Conservation (phyloP, 108 stramenopile genomes). For the Cylindrotheca fusiformis region DNA sequence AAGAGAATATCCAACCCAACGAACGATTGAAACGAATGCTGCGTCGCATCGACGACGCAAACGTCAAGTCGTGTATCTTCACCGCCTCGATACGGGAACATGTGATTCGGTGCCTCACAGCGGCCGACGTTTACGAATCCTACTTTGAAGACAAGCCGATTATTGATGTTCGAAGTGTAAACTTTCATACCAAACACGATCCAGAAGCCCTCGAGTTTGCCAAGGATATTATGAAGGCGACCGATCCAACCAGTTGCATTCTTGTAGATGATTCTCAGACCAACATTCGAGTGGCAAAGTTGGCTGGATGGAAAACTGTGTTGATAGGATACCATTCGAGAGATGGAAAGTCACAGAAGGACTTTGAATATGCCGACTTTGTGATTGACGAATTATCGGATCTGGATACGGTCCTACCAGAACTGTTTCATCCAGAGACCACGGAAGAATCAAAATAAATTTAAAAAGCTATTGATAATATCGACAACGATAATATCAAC, state of each 20-base stretch:
- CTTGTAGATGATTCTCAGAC: constrained; percentile 56
- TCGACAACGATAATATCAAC: no score
- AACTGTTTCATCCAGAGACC: no score
- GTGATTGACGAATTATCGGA: constrained; percentile 54
- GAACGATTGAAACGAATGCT: constrained; percentile 39
- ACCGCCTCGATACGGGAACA: constrained; percentile 55
- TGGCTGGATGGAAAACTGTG: constrained; percentile 47
- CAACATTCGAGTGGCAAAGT: constrained; percentile 47
- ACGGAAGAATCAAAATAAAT: no score
- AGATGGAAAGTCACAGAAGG: constrained; percentile 38
- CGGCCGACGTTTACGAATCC: constrained; percentile 48
- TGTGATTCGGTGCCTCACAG: constrained; percentile 48
- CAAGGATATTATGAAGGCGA: constrained; percentile 42
- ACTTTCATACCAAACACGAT: constrained; percentile 59
- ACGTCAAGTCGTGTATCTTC: constrained; percentile 49
- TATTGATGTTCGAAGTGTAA: constrained; percentile 48
- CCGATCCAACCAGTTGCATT: constrained; percentile 38
- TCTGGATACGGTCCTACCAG: constrained; percentile 34
- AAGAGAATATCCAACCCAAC: constrained; percentile 28
- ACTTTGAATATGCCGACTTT: constrained; percentile 47
- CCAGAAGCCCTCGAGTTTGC: constrained; percentile 39
- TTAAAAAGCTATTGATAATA: no score
- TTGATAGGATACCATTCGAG: constrained; percentile 46
- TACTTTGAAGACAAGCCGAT: constrained; percentile 31
- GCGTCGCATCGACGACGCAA: constrained; percentile 40